Base-by-base conservation (phyloP, 2,329 filamentous ascomycete species). In the Trichoderma sp. region DNA sequence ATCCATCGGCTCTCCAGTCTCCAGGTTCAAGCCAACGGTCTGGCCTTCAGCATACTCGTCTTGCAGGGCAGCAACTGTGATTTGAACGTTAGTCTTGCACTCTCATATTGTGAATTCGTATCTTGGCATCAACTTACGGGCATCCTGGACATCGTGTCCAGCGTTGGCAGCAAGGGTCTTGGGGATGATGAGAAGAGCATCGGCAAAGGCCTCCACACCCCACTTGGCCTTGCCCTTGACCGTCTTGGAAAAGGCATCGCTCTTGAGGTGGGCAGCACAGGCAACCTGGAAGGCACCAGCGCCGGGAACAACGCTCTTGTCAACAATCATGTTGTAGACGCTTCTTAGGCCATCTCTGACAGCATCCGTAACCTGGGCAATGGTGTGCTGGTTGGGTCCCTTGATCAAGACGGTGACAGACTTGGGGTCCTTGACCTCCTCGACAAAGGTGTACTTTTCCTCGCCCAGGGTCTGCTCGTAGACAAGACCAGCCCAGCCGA, bases 301-400 rank as follows among this genome's bases (percentile, higher is more conserved):
- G 75, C 97, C 97, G 1, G 97, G 97, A 31, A 99, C 95, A 24
- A 99, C 97, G 79, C 94, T 96, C 86, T 93, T 92, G 84, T 99
- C 97, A n/a, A 98, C 96, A 84, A 99, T 98, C 89, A 97, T 98
- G 89, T 99, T 99, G 91, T 98, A 98, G 67, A 98, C 97, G 83
- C 95, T 97, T 82, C 97, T 92, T 79, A 99, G 89, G 77, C 97
- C 97, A 83, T 99, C 97, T 72, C 97, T 92, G 62, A 98, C 97
- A 3, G 97, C 97, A 83, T 99, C 97, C 79, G 95, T 97, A 82
- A 99, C 95, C 85, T 99, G 97, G 16, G 94, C 92, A 81, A 99
- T 99, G 77, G 96, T 98, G 88, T 99, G 97, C 82, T 92, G 89
- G 86, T 99, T 99, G 78, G 97, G 97, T 29, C 97, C 97, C 89